These are phyloP conservation scores for Botrytis galanthina DNA, from an alignment of 2,329 filamentous ascomycete species.

Conservation along the genomic window DNA sequence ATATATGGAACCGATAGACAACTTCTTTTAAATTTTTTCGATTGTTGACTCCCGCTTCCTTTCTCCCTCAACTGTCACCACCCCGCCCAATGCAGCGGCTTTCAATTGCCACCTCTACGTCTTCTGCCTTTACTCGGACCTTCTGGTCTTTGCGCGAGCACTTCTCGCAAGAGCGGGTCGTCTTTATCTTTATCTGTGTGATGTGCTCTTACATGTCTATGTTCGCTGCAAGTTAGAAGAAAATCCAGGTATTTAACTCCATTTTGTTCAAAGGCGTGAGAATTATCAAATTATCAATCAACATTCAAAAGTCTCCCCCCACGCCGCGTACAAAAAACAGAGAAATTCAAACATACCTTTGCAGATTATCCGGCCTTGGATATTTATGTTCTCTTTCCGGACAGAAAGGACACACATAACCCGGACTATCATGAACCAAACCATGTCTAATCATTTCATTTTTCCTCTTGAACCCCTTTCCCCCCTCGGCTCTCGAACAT, in stretches of 20 bases:
- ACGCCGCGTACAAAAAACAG: not conserved
- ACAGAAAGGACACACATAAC: slow-evolving; percentile 95
- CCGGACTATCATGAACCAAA: slow-evolving; percentile 88
- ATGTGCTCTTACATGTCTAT: slow-evolving; percentile 87
- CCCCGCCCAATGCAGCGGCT: too few species aligned
- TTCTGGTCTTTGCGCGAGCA: slow-evolving; percentile 81
- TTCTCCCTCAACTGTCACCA: not conserved
- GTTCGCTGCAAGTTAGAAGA: not conserved
- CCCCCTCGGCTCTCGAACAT: slow-evolving; percentile 61
- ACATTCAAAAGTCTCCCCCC: not conserved
- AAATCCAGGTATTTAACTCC: not conserved
- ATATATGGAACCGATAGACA: not conserved
- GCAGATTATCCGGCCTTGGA: slow-evolving; percentile 90
- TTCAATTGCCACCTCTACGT: slow-evolving; percentile 46
- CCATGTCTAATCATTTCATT: slow-evolving; percentile 76
- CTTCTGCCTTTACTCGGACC: slow-evolving; percentile 78
- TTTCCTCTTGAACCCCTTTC: slow-evolving; percentile 69
- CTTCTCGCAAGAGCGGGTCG: slow-evolving; percentile 75
- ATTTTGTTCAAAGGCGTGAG: not conserved
- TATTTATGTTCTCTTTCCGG: slow-evolving; percentile 92
- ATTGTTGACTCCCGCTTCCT: not conserved
- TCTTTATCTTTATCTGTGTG: slow-evolving; percentile 89
- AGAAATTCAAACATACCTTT: slow-evolving; percentile 60
- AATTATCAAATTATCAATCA: not conserved
- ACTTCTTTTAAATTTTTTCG: not conserved